Base-by-base conservation (phyloP, 805 yeast species). In the Diddensiella transvaalensis region DNA sequence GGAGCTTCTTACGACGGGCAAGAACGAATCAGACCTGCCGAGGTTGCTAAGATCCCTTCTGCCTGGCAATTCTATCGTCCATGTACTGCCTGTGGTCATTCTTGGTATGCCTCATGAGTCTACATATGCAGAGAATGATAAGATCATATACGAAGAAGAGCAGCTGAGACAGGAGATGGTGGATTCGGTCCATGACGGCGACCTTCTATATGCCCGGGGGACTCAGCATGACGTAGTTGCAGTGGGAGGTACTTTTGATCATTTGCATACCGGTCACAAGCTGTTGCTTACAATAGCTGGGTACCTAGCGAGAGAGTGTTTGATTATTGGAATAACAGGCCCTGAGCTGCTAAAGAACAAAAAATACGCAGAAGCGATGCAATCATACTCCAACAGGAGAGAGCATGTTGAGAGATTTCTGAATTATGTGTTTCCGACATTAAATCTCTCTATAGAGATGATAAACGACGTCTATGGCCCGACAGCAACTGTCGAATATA, bases 191-290 rank as follows among this genome's bases (percentile, higher is more conserved):
- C 57, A 47, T 18, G 53, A 45, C n/a, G 38, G 44, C 15, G 47
- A 45, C 5, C 50, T 53, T 6, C 47, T 36, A 21, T 51, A 54
- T 36, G 54, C 46, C 23, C 22, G 40, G 23, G 58, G 60, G 21
- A 35, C 29, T 22, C 42, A 39, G 15, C 47, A 30, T 49, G 41
- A 38, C 26, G 54, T 51, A 3, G 61, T 57, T 2, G 66, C 96
- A 0, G 82, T 91, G 1, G 99, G 99, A 0, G 99, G 99, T 0
- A 93, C 99, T 0, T 93, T 93, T 69, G 99, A 93, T 62, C 98
- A 93, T 67, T 62, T 93, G 32, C 99, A 93, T 59, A 95, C 85
- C 61, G 99, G 98, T 0, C 99, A 93, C 67, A 87, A 86, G 64
- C 83, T 93, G 23, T 70, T 93, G 22, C 71, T 93, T 6, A 82